Conservation (phyloP, 148 eudicot genomes). For the Rhododendron molle region DNA sequence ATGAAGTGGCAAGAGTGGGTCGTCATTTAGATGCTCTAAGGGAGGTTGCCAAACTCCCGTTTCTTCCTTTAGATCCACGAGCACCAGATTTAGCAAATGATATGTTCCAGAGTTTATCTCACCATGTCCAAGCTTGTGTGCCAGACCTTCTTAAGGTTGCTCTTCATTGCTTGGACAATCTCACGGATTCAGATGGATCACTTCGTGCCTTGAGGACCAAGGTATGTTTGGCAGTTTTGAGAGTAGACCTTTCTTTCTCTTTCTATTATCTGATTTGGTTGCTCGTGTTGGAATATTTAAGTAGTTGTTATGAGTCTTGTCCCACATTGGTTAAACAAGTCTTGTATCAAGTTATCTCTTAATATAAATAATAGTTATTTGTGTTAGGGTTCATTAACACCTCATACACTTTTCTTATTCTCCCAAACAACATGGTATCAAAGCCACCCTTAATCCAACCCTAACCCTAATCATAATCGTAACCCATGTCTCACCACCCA, state of each 20-base stretch:
- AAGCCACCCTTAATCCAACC: no score
- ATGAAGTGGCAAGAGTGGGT: conserved; percentile 54
- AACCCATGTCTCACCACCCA: no score
- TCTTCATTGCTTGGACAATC: conserved; percentile 74
- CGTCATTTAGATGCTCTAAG: conserved; percentile 67
- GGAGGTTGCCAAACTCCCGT: conserved; percentile 76
- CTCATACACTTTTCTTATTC: no score
- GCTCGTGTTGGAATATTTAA: no score
- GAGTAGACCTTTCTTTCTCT: neutral
- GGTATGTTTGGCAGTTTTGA: conserved; percentile 32
- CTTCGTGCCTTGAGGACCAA: conserved; percentile 88
- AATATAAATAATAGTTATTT: no score
- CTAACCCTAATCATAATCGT: no score
- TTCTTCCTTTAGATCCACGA: conserved; percentile 89
- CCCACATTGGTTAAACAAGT: no score
- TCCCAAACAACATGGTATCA: no score
- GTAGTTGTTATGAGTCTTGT: no score
- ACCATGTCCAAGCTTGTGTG: conserved; percentile 84
- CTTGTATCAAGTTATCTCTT: no score
- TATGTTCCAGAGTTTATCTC: conserved; percentile 57
- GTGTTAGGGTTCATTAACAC: no score
- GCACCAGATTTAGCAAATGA: conserved; percentile 51
- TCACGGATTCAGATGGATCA: conserved; percentile 84
- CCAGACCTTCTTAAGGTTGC: conserved; percentile 90
- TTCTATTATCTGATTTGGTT: neutral